Evolutionary conservation across 2,329 filamentous ascomycete genomes (phyloP).

Genomic region (Zalaria sp.): DNA sequence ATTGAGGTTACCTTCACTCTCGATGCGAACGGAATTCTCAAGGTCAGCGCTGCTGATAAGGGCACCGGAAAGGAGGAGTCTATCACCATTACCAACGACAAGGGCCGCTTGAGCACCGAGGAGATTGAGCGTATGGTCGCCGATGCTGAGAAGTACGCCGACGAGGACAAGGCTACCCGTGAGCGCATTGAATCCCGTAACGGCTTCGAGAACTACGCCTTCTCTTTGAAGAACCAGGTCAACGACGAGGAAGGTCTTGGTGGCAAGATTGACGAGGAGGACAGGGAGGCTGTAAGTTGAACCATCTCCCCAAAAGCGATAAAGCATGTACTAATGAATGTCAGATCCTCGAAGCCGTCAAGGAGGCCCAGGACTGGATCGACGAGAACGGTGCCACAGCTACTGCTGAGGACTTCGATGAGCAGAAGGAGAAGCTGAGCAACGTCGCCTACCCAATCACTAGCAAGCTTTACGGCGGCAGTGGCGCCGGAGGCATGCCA

Average conservation of each 20-base stretch:
- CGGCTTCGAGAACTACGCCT: conserved; percentile 96
- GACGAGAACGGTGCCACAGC: conserved; percentile 85
- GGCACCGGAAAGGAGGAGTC: conserved; percentile 94
- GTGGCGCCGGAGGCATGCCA: conserved; percentile 36
- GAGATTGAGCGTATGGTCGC: conserved; percentile 99
- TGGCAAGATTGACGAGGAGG: conserved; percentile 95
- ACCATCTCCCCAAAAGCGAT: neutral
- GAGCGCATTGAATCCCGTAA: conserved; percentile 96
- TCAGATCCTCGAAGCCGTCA: conserved; percentile 80
- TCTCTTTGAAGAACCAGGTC: conserved; percentile 98
- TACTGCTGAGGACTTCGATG: conserved; percentile 86
- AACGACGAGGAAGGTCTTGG: conserved; percentile 93
- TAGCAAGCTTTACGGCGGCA: conserved; percentile 79
- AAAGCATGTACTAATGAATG: conserved; percentile 20
- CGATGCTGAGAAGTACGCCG: conserved; percentile 96
- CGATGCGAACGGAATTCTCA: conserved; percentile 95
- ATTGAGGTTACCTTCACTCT: conserved; percentile 98
- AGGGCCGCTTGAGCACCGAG: conserved; percentile 88
- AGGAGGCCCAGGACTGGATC: conserved; percentile 94
- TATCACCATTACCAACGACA: conserved; percentile 99
- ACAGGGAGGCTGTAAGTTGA: conserved; percentile 78
- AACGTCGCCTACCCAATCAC: conserved; percentile 97
- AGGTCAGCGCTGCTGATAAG: conserved; percentile 93
- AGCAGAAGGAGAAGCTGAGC: conserved; percentile 99
- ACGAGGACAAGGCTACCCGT: conserved; percentile 97